Base-by-base conservation (phyloP, 2,329 filamentous ascomycete species). In the Paraphoma sp. region DNA sequence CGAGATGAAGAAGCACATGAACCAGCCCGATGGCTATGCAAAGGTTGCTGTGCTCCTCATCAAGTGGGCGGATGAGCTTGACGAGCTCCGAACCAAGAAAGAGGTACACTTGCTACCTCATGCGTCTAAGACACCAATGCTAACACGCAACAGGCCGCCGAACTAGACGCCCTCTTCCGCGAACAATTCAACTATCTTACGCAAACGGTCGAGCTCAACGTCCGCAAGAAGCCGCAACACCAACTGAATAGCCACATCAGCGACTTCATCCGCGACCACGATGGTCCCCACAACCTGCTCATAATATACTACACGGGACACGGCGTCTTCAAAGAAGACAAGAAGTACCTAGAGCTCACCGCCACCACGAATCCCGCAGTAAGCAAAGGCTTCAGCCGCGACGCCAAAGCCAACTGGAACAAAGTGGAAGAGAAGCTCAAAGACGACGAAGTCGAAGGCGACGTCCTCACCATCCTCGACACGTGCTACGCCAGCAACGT, bases 221-320 rank as follows among this genome's bases (percentile, higher is more conserved):
- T 73, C 4, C 56, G 63, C 7, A 60, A 57, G 41, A 73, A 73
- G 30, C 70, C 74, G 0, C 72, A 77, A 31, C 67, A 69, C n/a
- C 75, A 77, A 47, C 62, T 79, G 14, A 63, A 70, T 28, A 51
- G 48, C 0, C 57, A 68, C n/a, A 44, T 78, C 42, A 63, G 53
- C 45, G 44, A 51, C 0, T 77, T 78, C 51, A 57, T 74, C 9
- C 53, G 61, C 5, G 60, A 68, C 17, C 51, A 75, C 36, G 66
- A 75, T 36, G 72, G 71, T 3, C 65, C 68, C 1, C 62, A 72
- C 45, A 75, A 68, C 41, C 61, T 76, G 4, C 57, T 77, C 30
- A 76, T 78, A 31, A 63, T 78, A 17, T 79, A 78, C 62, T 79
- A 78, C 50, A 78, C 72, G 2, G 77, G 77, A 0, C 76, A 78